A percentile compares a stretch with the other conserved stretches of the same genome.
These are phyloP conservation scores for Lachnellula suecica DNA, from an alignment of 2,329 filamentous ascomycete genomes.

Conservation along the genomic window DNA sequence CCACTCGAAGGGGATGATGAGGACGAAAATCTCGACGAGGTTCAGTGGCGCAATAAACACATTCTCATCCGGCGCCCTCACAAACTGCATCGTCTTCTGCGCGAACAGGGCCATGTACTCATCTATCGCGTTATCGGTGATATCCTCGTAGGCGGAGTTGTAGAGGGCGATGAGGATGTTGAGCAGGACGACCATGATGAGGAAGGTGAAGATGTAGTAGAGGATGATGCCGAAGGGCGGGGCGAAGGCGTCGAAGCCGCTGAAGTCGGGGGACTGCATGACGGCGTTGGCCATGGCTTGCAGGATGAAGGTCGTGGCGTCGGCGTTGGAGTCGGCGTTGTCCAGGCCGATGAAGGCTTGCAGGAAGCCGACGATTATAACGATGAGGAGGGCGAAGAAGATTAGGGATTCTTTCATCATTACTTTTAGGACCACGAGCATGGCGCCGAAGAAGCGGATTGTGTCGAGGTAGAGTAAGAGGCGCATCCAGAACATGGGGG, in stretches of 20 bases:
- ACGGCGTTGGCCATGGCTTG: constrained; percentile 86
- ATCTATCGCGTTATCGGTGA: constrained; percentile 81
- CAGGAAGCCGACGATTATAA: constrained; percentile 84
- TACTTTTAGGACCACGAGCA: constrained; percentile 94
- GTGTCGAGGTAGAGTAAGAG: constrained; percentile 91
- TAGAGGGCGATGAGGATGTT: constrained; percentile 98
- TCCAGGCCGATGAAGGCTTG: constrained; percentile 95
- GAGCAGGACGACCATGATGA: constrained; percentile 90
- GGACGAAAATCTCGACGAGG: constrained; percentile 79
- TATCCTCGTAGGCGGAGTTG: constrained; percentile 90
- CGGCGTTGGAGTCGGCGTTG: constrained; percentile 69
- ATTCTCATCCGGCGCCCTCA: constrained; percentile 95
- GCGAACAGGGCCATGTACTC: constrained; percentile 93
- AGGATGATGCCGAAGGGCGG: constrained; percentile 92
- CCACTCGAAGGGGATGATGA: constrained; percentile 88
- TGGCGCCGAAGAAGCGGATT: constrained; percentile 93
- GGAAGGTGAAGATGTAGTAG: constrained; percentile 97
- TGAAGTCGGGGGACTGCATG: constrained; percentile 89
- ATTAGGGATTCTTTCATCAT: constrained; percentile 95
- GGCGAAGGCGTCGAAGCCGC: constrained; percentile 83
- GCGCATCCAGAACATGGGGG: constrained; percentile 96
- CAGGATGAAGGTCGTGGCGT: constrained; percentile 71
- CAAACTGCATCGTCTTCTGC: constrained; percentile 94
- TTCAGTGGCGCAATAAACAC: constrained; percentile 98
- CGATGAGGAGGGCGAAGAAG: constrained; percentile 86